Base-by-base conservation (phyloP, 768 basidiomycete species). In the Boletus barrowsii region DNA sequence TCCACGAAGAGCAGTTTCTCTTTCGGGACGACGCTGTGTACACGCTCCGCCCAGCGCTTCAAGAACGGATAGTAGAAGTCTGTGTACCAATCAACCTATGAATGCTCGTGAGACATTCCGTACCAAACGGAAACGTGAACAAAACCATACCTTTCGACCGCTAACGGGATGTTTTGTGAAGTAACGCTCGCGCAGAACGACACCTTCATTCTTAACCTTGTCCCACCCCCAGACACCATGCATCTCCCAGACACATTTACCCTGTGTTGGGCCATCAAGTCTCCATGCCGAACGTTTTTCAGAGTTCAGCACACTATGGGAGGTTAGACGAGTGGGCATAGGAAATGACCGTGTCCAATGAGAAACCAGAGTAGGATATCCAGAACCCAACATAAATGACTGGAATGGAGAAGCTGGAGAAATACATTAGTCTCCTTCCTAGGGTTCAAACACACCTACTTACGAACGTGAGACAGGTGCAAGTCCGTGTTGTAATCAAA, bases 401-500 rank as follows among this genome's bases (percentile, higher is more conserved):
- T 95, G 82, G 33, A 94, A 80, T 0, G 91, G 83, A 13, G 90
- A 87, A 15, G 93, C 92, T 88, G 55, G 10, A 52, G 35, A 50
- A 36, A 17, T 0, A 33, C 20, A 9, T 56, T 22, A 47, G 43
- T 22, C 30, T 26, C 42, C 18, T 47, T n/a, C 8, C 35, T 13
- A 4, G 24, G 41, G 48, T 30, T 33, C 10, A 39, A 46, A 35
- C 20, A 42, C 5, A 29, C 14, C 8, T 42, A 82, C 87, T 76
- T 67, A 86, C 90, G 88, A 58, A 88, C 79, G 60, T 84, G 75
- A 4, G 84, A 80, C 36, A 98, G 78, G 62, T 97, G 95, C 14
- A 99, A 82, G 64, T 98, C 94, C 2, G 93, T 94, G 56, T 93
- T 97, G 68, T 97, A 97, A 70, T 98, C 87, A 72, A 92, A 98